Evolutionary conservation across 495 filamentous ascomycete species (phyloP).

Genomic region (Eremomyces bilateralis): DNA sequence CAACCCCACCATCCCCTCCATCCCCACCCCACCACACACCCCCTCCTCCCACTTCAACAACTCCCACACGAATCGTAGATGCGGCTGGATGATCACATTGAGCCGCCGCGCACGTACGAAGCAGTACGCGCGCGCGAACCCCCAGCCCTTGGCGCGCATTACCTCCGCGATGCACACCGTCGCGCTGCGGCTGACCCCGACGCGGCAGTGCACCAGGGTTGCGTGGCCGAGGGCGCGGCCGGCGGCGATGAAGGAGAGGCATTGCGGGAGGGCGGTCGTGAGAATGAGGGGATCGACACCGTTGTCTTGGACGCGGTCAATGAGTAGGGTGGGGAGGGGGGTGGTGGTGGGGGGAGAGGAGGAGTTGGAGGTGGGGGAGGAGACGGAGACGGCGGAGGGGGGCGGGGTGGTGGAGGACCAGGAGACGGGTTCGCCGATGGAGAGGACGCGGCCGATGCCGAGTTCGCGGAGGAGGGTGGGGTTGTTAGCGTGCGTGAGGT

Average conservation of each 20-base stretch:
- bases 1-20: too few species aligned
- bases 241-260: conserved; percentile 73
- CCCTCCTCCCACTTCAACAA: conserved; percentile 95
- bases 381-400: neutral
- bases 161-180: conserved; percentile 98
- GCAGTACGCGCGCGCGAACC: conserved; percentile 86
- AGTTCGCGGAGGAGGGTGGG: conserved; percentile 55
- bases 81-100: conserved; percentile 52
- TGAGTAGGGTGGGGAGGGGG: conserved; percentile 29
- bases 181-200: conserved; percentile 83
- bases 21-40: too few species aligned
- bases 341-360: conserved; percentile 81
- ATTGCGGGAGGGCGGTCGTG: conserved; percentile 67
- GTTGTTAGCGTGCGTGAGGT: conserved; percentile 82
- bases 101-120: conserved; percentile 82
- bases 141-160: conserved; percentile 58
- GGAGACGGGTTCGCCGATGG: conserved; percentile 73
- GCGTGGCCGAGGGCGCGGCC: conserved; percentile 54
- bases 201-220: conserved; percentile 91
- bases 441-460: conserved; percentile 72
- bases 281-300: conserved; percentile 71
- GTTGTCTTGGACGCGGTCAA: conserved; percentile 84
- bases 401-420: conserved; percentile 26
- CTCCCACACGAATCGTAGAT: conserved; percentile 45
- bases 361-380: conserved; percentile 29